phyloP scores from a whole-genome alignment of 2,329 filamentous ascomycete species.

The Polychaeton citri region DNA sequence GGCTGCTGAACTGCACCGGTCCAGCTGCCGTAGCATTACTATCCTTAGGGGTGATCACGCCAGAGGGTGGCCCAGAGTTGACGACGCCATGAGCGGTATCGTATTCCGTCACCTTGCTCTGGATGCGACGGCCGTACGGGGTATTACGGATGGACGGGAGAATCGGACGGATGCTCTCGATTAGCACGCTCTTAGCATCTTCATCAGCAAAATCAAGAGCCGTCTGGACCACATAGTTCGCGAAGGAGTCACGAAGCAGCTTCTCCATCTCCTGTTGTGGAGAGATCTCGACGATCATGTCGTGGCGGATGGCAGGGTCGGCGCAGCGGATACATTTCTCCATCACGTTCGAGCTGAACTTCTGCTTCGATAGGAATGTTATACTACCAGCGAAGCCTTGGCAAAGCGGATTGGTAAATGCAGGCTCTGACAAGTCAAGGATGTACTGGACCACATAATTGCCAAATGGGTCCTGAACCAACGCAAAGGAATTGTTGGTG shows the following conservation, averaged over 20 bases:
- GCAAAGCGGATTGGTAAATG: constrained; percentile 82
- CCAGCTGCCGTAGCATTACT: neutral
- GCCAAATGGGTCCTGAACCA: constrained; percentile 94
- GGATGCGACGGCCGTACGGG: constrained; percentile 86
- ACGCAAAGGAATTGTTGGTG: constrained; percentile 70
- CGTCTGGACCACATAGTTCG: constrained; percentile 97
- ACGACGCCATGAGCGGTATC: constrained; percentile 22
- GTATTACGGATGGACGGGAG: constrained; percentile 76
- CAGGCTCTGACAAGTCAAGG: constrained; percentile 73
- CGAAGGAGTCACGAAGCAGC: constrained; percentile 81
- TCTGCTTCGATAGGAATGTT: constrained; percentile 71
- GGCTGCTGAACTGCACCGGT: neutral
- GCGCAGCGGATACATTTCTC: constrained; percentile 84
- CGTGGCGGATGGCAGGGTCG: constrained; percentile 57
- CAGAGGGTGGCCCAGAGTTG: constrained; percentile 4
- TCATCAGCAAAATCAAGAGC: constrained; percentile 74
- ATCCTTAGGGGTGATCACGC: constrained; percentile 6
- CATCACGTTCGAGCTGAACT: constrained; percentile 98
- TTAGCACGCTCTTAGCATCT: constrained; percentile 58
- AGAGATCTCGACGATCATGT: constrained; percentile 75
- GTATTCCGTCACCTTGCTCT: constrained; percentile 62
- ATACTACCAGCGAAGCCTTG: constrained; percentile 63
- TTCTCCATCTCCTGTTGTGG: constrained; percentile 65
- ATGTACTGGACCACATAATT: constrained; percentile 99
- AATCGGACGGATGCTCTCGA: constrained; percentile 75